Evolutionary conservation across 2,329 filamentous ascomycete species (phyloP).

Genomic region (Aureobasidium musti): DNA sequence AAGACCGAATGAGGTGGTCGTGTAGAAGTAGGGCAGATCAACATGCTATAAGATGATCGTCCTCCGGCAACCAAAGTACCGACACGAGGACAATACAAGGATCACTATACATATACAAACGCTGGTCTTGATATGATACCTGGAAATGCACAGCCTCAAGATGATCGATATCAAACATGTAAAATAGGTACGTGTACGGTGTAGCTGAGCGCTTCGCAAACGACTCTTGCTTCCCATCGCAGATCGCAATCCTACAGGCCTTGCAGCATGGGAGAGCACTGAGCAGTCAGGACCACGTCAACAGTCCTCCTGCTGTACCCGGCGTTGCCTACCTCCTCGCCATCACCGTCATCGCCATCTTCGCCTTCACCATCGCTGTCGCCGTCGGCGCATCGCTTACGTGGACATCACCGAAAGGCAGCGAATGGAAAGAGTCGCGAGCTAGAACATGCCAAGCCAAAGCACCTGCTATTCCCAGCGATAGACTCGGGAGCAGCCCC

Average conservation of each 20-base stretch:
- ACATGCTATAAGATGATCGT: background rate
- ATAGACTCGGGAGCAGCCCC: background rate
- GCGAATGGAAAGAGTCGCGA: background rate
- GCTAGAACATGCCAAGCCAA: conserved; percentile 3
- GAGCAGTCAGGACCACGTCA: background rate
- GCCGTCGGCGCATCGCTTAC: background rate
- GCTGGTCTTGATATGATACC: background rate
- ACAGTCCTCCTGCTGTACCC: no score
- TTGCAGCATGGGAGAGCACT: background rate
- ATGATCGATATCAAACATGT: background rate
- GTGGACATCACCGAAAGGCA: background rate
- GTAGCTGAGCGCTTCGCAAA: background rate
- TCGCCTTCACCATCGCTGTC: background rate
- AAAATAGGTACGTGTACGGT: no score
- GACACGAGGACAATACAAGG: background rate
- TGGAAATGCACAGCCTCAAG: background rate
- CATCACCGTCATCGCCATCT: background rate
- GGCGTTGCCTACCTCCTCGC: no score
- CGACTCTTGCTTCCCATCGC: background rate
- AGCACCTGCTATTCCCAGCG: background rate
- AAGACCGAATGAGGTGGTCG: background rate
- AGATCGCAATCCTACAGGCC: background rate
- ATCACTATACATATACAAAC: background rate
- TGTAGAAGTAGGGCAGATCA: background rate
- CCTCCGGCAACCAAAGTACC: background rate